Conservation (phyloP, 306 rosid genomes). For the Benincasa hispida region DNA sequence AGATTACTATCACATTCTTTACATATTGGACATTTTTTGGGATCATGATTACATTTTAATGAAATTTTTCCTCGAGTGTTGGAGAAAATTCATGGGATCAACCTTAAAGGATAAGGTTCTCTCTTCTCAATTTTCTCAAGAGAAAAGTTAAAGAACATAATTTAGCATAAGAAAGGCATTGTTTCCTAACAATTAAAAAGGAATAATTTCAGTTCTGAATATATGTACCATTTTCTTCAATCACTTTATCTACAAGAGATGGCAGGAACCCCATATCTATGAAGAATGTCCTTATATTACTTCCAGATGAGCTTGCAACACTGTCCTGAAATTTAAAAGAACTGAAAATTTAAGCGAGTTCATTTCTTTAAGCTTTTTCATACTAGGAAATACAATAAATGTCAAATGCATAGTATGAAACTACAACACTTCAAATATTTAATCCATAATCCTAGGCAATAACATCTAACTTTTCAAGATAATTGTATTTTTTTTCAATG, state of each 20-base stretch:
- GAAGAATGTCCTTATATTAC: slow-evolving; percentile 43
- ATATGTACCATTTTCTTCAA: slow-evolving; percentile 61
- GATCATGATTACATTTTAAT: neutral
- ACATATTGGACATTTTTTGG: neutral
- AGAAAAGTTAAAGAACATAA: neutral
- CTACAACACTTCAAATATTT: neutral
- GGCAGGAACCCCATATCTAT: slow-evolving; percentile 85
- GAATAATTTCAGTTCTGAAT: neutral
- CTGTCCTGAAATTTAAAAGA: slow-evolving; percentile 27
- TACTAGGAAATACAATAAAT: neutral
- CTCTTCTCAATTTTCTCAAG: neutral
- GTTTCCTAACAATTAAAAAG: neutral
- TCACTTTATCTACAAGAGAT: slow-evolving; percentile 59
- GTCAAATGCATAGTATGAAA: neutral
- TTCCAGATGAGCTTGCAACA: slow-evolving; percentile 69
- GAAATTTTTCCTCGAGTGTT: neutral
- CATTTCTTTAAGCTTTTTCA: neutral
- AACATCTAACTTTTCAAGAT: neutral
- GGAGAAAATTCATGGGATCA: neutral
- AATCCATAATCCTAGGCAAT: neutral
- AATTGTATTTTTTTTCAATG: neutral
- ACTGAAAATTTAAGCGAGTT: neutral
- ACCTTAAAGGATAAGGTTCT: neutral
- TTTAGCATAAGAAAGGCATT: neutral
- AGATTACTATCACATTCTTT: neutral